Evolutionary conservation across 1,284 basidiomycete species (phyloP), one percentile per base, ranked within the genome.

Genomic region (Takashimella tepidaria): DNA sequence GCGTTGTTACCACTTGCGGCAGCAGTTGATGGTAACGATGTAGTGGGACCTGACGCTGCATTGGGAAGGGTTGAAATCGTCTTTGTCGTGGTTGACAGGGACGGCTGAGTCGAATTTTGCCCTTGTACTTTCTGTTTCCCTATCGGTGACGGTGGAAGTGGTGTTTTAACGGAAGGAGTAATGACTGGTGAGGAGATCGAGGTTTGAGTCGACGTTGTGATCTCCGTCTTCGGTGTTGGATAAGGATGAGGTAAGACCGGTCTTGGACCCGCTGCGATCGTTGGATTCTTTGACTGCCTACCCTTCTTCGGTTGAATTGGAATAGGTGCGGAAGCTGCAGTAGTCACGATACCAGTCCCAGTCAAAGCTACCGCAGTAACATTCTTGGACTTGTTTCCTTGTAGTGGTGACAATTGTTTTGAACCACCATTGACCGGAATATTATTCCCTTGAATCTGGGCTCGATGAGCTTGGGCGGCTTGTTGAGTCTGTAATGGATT

Each of bases 51-150:
- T 21, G 10, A 6, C 21, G 21, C 24, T 13, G 24, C 6, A 6
- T 8, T 24, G 19, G 44, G 44, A 4, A 22, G 8, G 8, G 41
- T 43, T 19, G 41, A 22, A 19, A 43, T 21, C 1, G 41, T 21
- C 41, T 43, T 43, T 19, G 41, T 22, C 41, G 20, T n/a, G 41
- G 23, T 22, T 19, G 44, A 24, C 8, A 45, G 24, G 8, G 10
- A 42, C 16, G 24, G 47, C 21, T 51, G 12, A 11, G 53, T 24
- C 11, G 58, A 24, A 16, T 21, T 57, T 40, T 21, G 57, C n/a
- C n/a, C 47, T 21, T 3, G 49, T 43, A 22, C 41, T 20, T 31
- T 49, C 44, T 21, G 25, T 20, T 19, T 31, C 3, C 26, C 6
- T 23, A 24, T 41, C n/a, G 23, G 21, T 20, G 27, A 21, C 19